Percentiles rank a stretch among this genome's conserved stretches.
These are phyloP conservation scores for Phytophthora nicotianae DNA, from an alignment of 352 stramenopile species.

Conservation along the genomic window DNA sequence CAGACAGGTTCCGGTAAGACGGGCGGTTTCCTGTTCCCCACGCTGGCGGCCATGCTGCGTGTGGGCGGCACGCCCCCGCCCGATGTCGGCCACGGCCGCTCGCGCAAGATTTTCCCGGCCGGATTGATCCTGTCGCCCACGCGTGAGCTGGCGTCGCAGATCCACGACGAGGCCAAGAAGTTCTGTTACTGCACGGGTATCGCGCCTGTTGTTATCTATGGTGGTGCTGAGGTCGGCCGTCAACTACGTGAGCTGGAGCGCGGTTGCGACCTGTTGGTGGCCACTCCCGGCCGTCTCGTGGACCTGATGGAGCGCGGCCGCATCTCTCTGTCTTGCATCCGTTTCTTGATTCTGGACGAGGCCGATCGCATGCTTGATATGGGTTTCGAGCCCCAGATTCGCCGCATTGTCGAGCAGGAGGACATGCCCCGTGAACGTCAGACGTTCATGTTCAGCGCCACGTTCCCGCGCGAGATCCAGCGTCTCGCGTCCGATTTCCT, in stretches of 20 bases:
- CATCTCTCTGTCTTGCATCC: conserved; percentile 91
- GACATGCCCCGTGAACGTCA: conserved; percentile 97
- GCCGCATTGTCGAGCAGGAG: conserved; percentile 98
- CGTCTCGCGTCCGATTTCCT: conserved; percentile 97
- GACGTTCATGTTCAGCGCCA: conserved; percentile 99
- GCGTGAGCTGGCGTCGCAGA: conserved; percentile 95
- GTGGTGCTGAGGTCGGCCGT: conserved; percentile 89
- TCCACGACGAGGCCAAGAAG: conserved; percentile 95
- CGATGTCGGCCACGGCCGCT: conserved; percentile 55
- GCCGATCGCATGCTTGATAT: conserved; percentile 99
- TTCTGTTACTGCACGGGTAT: conserved; percentile 97
- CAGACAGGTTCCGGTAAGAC: conserved; percentile 99
- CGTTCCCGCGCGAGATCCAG: conserved; percentile 98
- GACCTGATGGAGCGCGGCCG: conserved; percentile 96
- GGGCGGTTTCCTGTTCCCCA: conserved; percentile 96
- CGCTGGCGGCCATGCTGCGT: conserved; percentile 96
- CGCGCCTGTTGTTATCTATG: conserved; percentile 94
- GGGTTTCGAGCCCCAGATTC: conserved; percentile 99
- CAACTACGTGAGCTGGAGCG: conserved; percentile 88
- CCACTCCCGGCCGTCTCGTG: conserved; percentile 96
- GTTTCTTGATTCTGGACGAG: conserved; percentile 98
- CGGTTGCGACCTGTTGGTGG: conserved; percentile 97
- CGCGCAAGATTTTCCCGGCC: conserved; percentile 90
- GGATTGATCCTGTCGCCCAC: conserved; percentile 95
- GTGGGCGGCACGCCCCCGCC: conserved; percentile 61